phyloP scores from a whole-genome alignment of 352 stramenopile genomes.

The Pythium oligandrum region DNA sequence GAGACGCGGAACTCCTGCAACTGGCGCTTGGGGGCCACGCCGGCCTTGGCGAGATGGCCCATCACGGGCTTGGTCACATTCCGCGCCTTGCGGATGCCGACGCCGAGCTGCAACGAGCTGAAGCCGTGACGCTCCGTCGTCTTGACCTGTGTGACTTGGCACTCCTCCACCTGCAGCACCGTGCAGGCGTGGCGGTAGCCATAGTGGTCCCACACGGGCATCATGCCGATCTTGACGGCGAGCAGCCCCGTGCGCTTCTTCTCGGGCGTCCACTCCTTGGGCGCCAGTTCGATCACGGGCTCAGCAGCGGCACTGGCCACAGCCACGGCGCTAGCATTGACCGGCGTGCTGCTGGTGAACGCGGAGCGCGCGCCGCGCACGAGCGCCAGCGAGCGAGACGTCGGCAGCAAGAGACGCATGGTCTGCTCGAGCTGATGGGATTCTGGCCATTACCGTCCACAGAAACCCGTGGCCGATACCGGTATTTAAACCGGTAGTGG shows the following conservation, averaged over 20 bases:
- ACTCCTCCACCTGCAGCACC: conserved; percentile 87
- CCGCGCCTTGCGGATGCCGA: conserved; percentile 94
- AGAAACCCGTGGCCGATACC: too few species aligned
- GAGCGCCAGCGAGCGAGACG: conserved; percentile 5
- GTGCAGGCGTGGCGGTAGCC: conserved; percentile 96
- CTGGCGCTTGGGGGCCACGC: conserved; percentile 91
- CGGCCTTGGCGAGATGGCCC: conserved; percentile 90
- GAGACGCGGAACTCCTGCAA: conserved; percentile 95
- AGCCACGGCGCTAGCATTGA: conserved; percentile 2
- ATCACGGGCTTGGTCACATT: conserved; percentile 93
- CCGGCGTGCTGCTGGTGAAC: not conserved
- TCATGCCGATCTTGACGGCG: conserved; percentile 98
- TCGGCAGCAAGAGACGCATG: conserved; percentile 14
- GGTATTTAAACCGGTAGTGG: too few species aligned
- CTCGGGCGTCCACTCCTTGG: conserved; percentile 56
- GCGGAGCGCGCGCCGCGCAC: conserved; percentile 5
- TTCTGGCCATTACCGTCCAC: too few species aligned
- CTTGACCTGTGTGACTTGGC: conserved; percentile 95
- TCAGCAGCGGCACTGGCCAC: not conserved
- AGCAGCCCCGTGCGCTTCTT: conserved; percentile 88
- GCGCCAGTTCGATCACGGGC: conserved; percentile 10
- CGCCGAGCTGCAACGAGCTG: conserved; percentile 93
- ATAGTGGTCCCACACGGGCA: conserved; percentile 98
- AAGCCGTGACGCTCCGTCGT: conserved; percentile 93
- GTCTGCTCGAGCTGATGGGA: not conserved